Evolutionary conservation across 2,329 filamentous ascomycete genomes (phyloP).

Genomic region (Calonectria hawksworthii): DNA sequence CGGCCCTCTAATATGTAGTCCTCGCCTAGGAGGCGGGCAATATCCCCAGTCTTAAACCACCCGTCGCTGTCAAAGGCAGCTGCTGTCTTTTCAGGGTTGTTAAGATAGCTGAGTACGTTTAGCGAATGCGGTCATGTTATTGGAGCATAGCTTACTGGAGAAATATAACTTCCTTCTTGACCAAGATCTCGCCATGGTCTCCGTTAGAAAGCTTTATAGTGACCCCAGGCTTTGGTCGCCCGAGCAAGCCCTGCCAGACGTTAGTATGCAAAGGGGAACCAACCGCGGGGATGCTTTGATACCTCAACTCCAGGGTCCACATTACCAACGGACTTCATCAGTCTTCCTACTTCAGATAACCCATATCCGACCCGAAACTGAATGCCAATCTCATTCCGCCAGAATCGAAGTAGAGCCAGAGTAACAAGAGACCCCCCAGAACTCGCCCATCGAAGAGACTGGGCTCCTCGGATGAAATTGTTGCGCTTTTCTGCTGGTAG

Average conservation of each 20-base stretch:
- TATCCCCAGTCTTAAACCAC: neutral
- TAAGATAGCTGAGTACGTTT: neutral
- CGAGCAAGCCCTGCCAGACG: neutral
- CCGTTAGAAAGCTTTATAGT: neutral
- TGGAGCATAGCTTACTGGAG: neutral
- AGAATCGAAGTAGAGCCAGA: neutral
- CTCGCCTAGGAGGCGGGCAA: neutral
- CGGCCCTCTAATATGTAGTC: neutral
- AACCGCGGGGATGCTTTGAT: neutral
- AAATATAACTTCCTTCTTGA: neutral
- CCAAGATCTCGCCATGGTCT: neutral
- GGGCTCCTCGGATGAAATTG: neutral
- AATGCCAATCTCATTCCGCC: neutral
- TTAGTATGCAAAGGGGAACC: neutral
- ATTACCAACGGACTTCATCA: neutral
- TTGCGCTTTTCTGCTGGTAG: neutral
- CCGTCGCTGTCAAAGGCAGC: neutral
- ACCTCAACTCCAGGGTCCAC: neutral
- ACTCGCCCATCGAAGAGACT: neutral
- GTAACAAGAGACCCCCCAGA: neutral
- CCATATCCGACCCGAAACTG: neutral
- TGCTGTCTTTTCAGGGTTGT: neutral
- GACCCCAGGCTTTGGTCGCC: neutral
- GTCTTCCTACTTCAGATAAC: neutral
- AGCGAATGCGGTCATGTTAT: neutral